Base-by-base conservation (phyloP, 495 filamentous ascomycete species). In the Lasiosphaeria ovina region DNA sequence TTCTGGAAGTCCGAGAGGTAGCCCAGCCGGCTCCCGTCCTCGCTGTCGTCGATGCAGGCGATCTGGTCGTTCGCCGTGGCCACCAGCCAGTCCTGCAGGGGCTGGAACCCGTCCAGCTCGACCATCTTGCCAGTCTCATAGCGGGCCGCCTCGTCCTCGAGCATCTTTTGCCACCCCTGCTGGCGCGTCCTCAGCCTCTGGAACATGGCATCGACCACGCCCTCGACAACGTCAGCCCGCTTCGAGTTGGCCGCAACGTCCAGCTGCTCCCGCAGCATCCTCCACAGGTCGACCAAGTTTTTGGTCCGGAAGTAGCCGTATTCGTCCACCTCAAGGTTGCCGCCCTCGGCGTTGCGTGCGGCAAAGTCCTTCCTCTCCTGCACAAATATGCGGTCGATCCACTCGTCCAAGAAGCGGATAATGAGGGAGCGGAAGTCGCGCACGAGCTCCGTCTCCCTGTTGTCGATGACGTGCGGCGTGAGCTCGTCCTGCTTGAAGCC, bases 41-140 rank as follows among this genome's bases (percentile, higher is more conserved):
- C 86, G 58, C 83, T 84, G 71, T 97, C 94, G 70, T 97, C 93
- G 69, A 97, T 97, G 74, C 91, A 96, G 56, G 90, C 90, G 65
- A 99, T 97, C 71, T 99, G 94, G 74, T 99, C 94, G 74, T 98
- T 99, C 60, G 94, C 94, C 54, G 95, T 89, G n/a, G 93, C 92
- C 31, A 98, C 83, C 48, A 98, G 84, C 89, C 92, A 98, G 73
- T 96, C 92, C 75, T 96, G 91, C 36, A 96, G 74, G 8, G 85
- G 72, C 67, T 90, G 88, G 53, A 95, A 82, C 5, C 90, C 89
- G 61, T 98, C 95, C 31, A 86, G 66, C 54, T 90, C 87, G 10
- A 86, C 80, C 4, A 76, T 73, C 48, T 76, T 79, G 33, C 83
- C 81, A 7, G 72, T 70, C 62, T 85, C 82, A 69, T 90, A 91